phyloP scores from a whole-genome alignment of 345 rosid genomes.

The Moringa oleifera region DNA sequence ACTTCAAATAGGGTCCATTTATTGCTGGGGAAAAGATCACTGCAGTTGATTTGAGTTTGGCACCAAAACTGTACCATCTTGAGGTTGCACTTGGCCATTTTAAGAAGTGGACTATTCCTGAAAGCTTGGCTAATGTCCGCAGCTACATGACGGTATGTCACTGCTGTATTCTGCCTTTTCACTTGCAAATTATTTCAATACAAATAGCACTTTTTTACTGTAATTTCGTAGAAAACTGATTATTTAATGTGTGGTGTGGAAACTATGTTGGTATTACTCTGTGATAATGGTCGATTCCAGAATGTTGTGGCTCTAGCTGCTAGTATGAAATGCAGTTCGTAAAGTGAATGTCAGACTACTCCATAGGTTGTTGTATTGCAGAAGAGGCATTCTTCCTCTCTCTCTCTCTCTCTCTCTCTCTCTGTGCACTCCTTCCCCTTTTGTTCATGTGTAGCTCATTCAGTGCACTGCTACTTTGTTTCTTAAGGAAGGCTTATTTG shows the following conservation, averaged over 20 bases:
- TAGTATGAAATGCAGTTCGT: neutral
- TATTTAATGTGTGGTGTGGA: neutral
- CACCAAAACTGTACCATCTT: conserved; percentile 90
- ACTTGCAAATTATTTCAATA: neutral
- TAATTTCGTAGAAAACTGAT: neutral
- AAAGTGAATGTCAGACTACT: too few relatives aligned
- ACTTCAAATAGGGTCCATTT: conserved; percentile 51
- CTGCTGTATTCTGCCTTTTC: neutral
- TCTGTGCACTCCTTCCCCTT: too few relatives aligned
- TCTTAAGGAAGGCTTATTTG: neutral
- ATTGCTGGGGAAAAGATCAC: conserved; percentile 74
- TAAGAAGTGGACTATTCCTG: conserved; percentile 81
- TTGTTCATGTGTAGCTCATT: neutral
- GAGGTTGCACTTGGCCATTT: conserved; percentile 77
- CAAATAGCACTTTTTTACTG: too few relatives aligned
- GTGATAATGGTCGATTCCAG: neutral
- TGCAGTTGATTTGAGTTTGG: conserved; percentile 79
- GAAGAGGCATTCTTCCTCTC: neutral
- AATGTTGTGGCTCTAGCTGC: neutral
- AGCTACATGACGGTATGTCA: conserved; percentile 53
- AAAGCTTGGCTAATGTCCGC: conserved; percentile 49
- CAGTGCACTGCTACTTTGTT: neutral
- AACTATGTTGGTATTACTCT: neutral
- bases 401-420: neutral
- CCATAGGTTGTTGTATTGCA: neutral